Base-by-base conservation (phyloP, 169 alveolate genomes). In the Eimeria maxima region DNA sequence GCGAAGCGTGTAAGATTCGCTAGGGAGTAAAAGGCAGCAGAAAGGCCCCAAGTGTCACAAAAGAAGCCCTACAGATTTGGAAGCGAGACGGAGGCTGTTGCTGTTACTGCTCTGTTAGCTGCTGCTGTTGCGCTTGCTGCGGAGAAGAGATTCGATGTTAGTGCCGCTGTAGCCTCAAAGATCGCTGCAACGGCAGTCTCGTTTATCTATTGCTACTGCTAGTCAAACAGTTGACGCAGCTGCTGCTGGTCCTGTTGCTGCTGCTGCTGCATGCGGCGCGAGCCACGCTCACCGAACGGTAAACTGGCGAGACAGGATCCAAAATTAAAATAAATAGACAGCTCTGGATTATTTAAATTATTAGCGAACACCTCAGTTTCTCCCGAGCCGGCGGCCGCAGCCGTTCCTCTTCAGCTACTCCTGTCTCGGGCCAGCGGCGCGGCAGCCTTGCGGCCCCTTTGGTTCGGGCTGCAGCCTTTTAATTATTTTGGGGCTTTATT, bases 81-180 rank as follows among this genome's bases (percentile, higher is more conserved):
- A 44, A 78, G 60, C 55, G 88, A 33, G 65, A 47, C 88, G 44
- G 88, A 42, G 55, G 63, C 33, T 20, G 60, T 38, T 20, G 63
- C 88, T 78, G 88, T 67, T 78, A 53, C 88, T 78, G 88, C 88
- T 44, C 29, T 16, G 44, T 24, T 67, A 13, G 91, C 69, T 27
- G 91, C 73, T 83, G 74, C 57, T 47, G 76, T 24, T 55, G 91
- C 74, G 7, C 57, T 74, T n/a, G 53, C 74, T 27, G 27, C 73
- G 53, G 10, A 27, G 16, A 33, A 29, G 76, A 50, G 69, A 60
- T 60, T 60, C 69, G 69, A 60, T 16, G 69, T 60, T 60, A 60
- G 69, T 60, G 69, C 69, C 5, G 69, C 18, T 60, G 20, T 60
- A 11, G 69, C 69, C 69, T 60, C 69, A 60, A 60, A 60, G 69